Base-by-base conservation (phyloP, 192 early-diverging fungal genomes). In the Mortierella alpina region DNA sequence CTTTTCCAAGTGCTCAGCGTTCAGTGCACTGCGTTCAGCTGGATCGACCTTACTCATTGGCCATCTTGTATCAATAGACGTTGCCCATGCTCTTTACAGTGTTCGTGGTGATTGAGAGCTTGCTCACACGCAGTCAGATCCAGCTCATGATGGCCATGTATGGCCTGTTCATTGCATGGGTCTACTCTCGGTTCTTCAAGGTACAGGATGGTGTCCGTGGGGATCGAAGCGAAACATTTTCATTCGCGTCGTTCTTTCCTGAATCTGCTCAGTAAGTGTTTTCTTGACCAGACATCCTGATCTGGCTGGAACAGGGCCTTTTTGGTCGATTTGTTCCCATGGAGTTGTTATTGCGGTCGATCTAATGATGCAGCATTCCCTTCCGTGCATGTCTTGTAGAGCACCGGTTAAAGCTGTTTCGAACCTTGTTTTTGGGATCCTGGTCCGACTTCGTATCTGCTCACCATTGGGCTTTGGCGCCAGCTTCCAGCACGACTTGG, bases 191-290 rank as follows among this genome's bases (percentile, higher is more conserved):
- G 14, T 97, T 96, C 86, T 96, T 91, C 84, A 93, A 92, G 63
- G 67, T 85, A 22, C 88, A 96, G 58, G 93, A 95, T 69, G 89
- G 92, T 13, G 85, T 95, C 18, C 83, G 83, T 48, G 97, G 97
- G 54, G 97, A 97, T 70, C 89, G 94, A 20, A 93, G 93, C 75
- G 96, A 97, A 51, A 92, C 95, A 1, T 98, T 98, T 89, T 91
- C 92, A 0, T 93, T 98, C 63, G 88, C 85, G 2, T 94, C 94
- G 18, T 97, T 98, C 69, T 98, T 95, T 81, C 97, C 97, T 4
- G 94, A 96, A 51, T 82, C 88, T 56, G 68, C 92, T 17, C 91
- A 93, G 92, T 93, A 82, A 83, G 88, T 78, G 31, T 31, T 31
- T 31, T 31, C 3, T 31, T 31, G 1, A 31, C 31, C 31, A 31